These are phyloP conservation scores for Inonotus obliquus DNA, from an alignment of 1,284 basidiomycete genomes.

Conservation along the genomic window DNA sequence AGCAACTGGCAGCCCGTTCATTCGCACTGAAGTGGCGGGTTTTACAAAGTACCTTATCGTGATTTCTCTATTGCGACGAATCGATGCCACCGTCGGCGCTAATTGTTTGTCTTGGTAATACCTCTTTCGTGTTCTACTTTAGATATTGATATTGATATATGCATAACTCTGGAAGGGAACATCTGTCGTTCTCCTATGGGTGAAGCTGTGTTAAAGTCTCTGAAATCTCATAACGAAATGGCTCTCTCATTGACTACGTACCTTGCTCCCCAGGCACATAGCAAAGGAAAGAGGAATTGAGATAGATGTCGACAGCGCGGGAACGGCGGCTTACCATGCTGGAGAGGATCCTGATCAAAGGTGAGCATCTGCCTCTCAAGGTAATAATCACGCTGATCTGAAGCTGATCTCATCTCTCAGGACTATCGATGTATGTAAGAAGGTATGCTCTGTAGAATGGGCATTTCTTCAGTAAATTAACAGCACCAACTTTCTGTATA, in stretches of 20 bases:
- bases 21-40: too few relatives aligned
- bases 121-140: too few relatives aligned
- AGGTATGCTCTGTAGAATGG: constrained; percentile 36
- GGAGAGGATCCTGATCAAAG: constrained; percentile 70
- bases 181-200: constrained; percentile 80
- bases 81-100: constrained; percentile 39
- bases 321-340: constrained; percentile 67
- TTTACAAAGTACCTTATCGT: too few relatives aligned
- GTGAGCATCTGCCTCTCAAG: constrained; percentile 25
- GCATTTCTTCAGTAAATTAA: not conserved
- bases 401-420: constrained; percentile 30
- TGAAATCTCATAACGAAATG: not conserved
- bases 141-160: not conserved
- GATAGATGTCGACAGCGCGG: constrained; percentile 65
- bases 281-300: constrained; percentile 60
- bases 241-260: not conserved
- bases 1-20: too few relatives aligned
- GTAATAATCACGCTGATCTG: not conserved
- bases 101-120: constrained; percentile 53
- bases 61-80: too few relatives aligned
- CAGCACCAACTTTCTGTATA: constrained; percentile 25
- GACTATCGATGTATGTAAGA: constrained; percentile 55
- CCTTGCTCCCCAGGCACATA: constrained; percentile 32
- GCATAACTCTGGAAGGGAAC: constrained; percentile 45
- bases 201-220: constrained; percentile 57